A percentile compares a stretch with the other conserved stretches of the same genome.
Conservation (phyloP, 169 alveolate species). For the Babesia sp. region DNA sequence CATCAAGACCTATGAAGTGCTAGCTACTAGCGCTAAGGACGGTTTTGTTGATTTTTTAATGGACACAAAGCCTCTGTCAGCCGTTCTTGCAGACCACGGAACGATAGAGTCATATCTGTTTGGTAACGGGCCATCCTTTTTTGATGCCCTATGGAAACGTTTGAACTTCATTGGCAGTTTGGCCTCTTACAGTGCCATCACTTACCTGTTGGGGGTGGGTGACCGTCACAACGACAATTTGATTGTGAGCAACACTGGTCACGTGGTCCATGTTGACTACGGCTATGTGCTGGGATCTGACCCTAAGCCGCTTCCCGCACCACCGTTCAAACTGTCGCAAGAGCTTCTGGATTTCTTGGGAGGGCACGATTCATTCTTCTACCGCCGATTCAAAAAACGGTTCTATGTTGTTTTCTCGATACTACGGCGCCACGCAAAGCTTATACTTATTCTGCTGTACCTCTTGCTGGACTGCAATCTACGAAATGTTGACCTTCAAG, state of each 20-base stretch:
- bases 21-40: slow-evolving; percentile 80
- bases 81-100: slow-evolving; percentile 14
- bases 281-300: slow-evolving; percentile 95
- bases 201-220: slow-evolving; percentile 97
- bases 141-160: background rate
- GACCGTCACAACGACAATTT: slow-evolving; percentile 98
- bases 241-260: slow-evolving; percentile 89
- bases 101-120: slow-evolving; percentile 14
- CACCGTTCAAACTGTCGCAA: slow-evolving; percentile 69
- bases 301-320: slow-evolving; percentile 68
- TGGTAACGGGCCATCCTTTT: background rate
- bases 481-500: slow-evolving; percentile 13
- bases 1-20: slow-evolving; percentile 85
- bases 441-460: slow-evolving; percentile 33
- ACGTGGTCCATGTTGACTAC: slow-evolving; percentile 97
- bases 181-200: slow-evolving; percentile 97
- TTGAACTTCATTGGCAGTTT: slow-evolving; percentile 89
- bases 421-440: slow-evolving; percentile 39
- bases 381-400: slow-evolving; percentile 67
- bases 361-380: slow-evolving; percentile 87
- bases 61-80: slow-evolving; percentile 64
- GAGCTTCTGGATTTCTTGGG: slow-evolving; percentile 84
- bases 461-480: slow-evolving; percentile 8
- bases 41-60: slow-evolving; percentile 82
- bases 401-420: slow-evolving; percentile 33